Percentiles rank a stretch among this genome's conserved stretches.
Conservation (phyloP, 768 basidiomycete genomes). For the Tremella yokohamensis region DNA sequence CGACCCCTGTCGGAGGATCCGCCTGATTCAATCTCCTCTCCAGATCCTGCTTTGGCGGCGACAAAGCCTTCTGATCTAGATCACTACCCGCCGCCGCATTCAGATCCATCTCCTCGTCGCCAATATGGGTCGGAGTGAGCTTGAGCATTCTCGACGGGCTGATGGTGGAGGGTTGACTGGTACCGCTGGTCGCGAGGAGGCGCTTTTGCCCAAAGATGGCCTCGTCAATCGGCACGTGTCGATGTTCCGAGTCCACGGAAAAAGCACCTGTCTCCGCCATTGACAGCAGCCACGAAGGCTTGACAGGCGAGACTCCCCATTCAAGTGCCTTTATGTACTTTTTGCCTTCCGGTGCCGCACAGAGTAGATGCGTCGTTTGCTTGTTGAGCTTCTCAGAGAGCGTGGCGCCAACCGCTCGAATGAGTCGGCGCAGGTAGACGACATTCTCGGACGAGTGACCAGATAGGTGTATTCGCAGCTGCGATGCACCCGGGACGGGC, state of each 20-base stretch:
- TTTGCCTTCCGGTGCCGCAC: constrained; percentile 64
- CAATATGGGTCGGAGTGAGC: constrained; percentile 38
- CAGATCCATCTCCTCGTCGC: constrained; percentile 7
- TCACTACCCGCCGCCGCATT: background rate
- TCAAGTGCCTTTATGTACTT: constrained; percentile 75
- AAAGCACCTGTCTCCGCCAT: constrained; percentile 58
- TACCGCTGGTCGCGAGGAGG: background rate
- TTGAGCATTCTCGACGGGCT: constrained; percentile 28
- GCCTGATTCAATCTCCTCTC: constrained; percentile 3
- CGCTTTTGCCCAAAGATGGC: background rate
- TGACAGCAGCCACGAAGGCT: constrained; percentile 65
- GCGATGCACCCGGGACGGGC: constrained; percentile 65
- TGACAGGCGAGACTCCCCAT: constrained; percentile 74
- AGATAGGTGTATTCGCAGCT: constrained; percentile 65
- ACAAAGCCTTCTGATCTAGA: constrained; percentile 1
- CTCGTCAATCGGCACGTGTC: constrained; percentile 5
- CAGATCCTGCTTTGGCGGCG: background rate
- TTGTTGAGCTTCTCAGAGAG: constrained; percentile 57
- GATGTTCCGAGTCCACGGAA: constrained; percentile 21
- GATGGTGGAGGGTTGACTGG: constrained; percentile 3
- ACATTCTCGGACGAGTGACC: constrained; percentile 67
- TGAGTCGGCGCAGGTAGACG: constrained; percentile 64
- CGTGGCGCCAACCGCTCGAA: constrained; percentile 65
- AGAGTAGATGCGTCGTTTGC: constrained; percentile 73
- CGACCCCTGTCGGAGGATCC: background rate